Conservation (phyloP, 2,329 filamentous ascomycete genomes). For the Aspergillus calidoustus region DNA sequence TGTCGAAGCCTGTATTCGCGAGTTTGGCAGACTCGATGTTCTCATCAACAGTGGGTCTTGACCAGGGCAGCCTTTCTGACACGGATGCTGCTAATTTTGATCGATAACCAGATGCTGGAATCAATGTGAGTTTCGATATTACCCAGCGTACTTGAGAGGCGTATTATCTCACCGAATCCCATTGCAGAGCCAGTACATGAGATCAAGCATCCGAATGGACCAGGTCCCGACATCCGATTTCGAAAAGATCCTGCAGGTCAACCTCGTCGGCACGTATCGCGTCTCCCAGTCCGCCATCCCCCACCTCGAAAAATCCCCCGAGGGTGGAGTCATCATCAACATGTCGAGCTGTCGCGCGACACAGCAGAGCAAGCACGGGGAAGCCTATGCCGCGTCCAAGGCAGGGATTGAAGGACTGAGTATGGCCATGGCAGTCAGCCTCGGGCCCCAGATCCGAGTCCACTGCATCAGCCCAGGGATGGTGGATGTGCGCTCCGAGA, state of each 20-base stretch:
- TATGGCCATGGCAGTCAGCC: neutral
- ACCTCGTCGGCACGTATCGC: neutral
- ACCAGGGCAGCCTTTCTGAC: too few species aligned
- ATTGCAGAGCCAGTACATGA: neutral
- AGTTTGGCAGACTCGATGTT: neutral
- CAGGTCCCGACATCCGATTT: neutral
- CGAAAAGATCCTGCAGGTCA: neutral
- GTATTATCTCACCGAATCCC: neutral
- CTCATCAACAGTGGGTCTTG: neutral
- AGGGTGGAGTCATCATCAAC: neutral
- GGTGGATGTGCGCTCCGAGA: neutral
- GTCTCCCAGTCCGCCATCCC: neutral
- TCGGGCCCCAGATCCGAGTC: neutral
- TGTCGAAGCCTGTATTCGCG: neutral
- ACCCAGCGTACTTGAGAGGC: neutral
- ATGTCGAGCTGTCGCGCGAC: neutral
- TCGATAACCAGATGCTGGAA: neutral
- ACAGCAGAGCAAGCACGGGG: neutral
- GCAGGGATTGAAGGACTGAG: neutral
- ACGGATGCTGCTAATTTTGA: too few species aligned
- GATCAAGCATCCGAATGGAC: neutral
- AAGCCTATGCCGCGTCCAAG: conserved; percentile 1
- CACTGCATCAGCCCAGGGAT: neutral
- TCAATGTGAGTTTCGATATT: neutral
- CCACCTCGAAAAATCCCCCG: neutral